Conservation (phyloP, 441 rosid species). For the Flueggea neowawraea region DNA sequence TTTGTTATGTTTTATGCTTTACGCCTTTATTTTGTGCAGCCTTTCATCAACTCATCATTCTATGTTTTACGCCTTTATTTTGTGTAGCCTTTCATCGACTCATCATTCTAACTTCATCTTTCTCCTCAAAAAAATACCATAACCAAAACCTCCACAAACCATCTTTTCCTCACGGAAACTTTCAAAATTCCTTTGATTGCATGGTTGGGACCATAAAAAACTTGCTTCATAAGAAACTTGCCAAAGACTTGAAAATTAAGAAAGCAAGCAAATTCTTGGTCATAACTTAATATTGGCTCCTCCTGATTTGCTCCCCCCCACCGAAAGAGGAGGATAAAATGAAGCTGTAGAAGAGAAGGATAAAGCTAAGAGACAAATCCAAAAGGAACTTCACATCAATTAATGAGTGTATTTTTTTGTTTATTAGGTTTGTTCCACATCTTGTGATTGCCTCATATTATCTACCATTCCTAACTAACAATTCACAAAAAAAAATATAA, state of each 20-base stretch:
- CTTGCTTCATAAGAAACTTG: too few species aligned
- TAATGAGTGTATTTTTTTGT: slow-evolving; percentile 1
- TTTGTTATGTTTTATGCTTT: background rate
- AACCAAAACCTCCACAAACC: too few species aligned
- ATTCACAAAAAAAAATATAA: background rate
- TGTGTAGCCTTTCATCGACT: slow-evolving; percentile 14
- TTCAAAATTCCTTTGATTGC: too few species aligned
- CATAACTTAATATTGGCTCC: background rate
- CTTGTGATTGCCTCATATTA: slow-evolving; percentile 47
- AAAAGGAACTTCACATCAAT: slow-evolving; percentile 25
- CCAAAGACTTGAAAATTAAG: too few species aligned
- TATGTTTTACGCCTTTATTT: slow-evolving; percentile 2
- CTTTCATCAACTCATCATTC: slow-evolving; percentile 24
- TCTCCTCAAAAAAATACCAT: too few species aligned
- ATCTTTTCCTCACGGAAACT: too few species aligned
- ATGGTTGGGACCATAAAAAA: too few species aligned
- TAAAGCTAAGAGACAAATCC: slow-evolving; percentile 11
- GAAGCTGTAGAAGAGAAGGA: slow-evolving; percentile 5
- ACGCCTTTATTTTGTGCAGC: slow-evolving; percentile 7
- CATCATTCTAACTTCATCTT: slow-evolving; percentile 17
- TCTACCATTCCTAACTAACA: slow-evolving; percentile 66
- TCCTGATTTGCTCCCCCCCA: slow-evolving; percentile 14
- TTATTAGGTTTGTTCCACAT: slow-evolving; percentile 13
- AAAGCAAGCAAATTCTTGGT: too few species aligned
- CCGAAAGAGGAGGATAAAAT: background rate